Evolutionary conservation across 441 rosid species (phyloP).

Genomic region (Syzygium malaccense): DNA sequence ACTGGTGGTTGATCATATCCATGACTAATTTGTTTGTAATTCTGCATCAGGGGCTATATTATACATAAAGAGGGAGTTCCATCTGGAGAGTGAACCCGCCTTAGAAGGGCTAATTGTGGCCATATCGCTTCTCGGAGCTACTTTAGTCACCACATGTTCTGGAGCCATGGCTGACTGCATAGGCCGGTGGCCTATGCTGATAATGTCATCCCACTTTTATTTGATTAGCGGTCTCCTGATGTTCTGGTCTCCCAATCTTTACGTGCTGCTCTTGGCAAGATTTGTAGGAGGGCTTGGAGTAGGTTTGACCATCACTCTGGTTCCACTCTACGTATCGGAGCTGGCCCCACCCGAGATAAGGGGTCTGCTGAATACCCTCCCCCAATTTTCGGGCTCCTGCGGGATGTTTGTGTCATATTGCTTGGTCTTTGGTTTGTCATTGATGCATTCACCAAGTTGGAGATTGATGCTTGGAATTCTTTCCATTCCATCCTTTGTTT

Average conservation of each 20-base stretch:
- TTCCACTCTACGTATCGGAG: conserved; percentile 12
- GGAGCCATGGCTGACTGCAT: conserved; percentile 11
- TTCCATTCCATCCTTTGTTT: conserved; percentile 4
- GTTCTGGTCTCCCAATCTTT: conserved; percentile 14
- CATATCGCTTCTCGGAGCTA: conserved; percentile 12
- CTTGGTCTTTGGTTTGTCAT: conserved; percentile 12
- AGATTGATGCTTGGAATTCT: conserved; percentile 16
- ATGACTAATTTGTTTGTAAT: neutral
- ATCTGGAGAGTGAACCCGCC: neutral
- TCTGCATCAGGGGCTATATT: conserved; percentile 7
- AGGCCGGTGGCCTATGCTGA: conserved; percentile 15
- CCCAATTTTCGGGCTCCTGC: conserved; percentile 4
- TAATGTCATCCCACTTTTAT: conserved; percentile 3
- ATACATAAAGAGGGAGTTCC: conserved; percentile 14
- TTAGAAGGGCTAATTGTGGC: conserved; percentile 9
- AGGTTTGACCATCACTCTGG: conserved; percentile 10
- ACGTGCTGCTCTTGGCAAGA: conserved; percentile 6
- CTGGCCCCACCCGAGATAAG: conserved; percentile 9
- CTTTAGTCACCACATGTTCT: conserved; percentile 3
- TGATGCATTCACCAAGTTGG: conserved; percentile 8
- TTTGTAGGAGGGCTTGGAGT: conserved; percentile 12
- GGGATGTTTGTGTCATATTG: conserved; percentile 12
- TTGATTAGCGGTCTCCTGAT: conserved; percentile 3
- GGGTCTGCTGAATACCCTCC: conserved; percentile 12
- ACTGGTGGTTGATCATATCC: neutral